These are phyloP conservation scores for Pezicula radicicola DNA, from an alignment of 2,329 filamentous ascomycete species.

Conservation along the genomic window DNA sequence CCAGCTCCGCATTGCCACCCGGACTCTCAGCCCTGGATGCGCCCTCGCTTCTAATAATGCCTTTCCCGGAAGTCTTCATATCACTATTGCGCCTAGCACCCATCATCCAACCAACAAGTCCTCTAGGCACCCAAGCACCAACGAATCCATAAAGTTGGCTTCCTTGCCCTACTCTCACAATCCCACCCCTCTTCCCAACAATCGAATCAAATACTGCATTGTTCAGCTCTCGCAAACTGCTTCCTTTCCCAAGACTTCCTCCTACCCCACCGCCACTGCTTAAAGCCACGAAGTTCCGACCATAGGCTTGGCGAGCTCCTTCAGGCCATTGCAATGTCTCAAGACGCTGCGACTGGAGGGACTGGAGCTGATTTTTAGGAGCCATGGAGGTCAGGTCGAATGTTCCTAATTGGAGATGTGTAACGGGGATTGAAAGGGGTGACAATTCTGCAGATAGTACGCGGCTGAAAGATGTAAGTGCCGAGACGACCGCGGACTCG, in stretches of 20 bases:
- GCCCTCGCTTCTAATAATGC: background rate
- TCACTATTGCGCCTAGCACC: slow-evolving; percentile 59
- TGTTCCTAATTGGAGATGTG: slow-evolving; percentile 86
- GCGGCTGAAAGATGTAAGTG: slow-evolving; percentile 80
- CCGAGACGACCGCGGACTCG: slow-evolving; percentile 81
- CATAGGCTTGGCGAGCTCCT: slow-evolving; percentile 57
- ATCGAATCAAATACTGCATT: slow-evolving; percentile 89
- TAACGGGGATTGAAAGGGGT: slow-evolving; percentile 73
- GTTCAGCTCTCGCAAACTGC: slow-evolving; percentile 75
- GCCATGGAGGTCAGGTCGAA: slow-evolving; percentile 77
- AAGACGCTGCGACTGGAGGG: slow-evolving; percentile 40
- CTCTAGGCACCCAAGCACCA: slow-evolving; percentile 73
- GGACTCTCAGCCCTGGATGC: slow-evolving; percentile 9
- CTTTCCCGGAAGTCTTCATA: background rate
- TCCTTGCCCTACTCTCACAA: slow-evolving; percentile 80
- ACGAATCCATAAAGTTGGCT: slow-evolving; percentile 83
- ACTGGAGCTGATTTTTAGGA: slow-evolving; percentile 37
- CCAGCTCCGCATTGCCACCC: slow-evolving; percentile 11
- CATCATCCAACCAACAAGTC: slow-evolving; percentile 91
- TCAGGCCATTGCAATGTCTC: slow-evolving; percentile 65
- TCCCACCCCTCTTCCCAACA: slow-evolving; percentile 52
- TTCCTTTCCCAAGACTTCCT: slow-evolving; percentile 40
- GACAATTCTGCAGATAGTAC: slow-evolving; percentile 77
- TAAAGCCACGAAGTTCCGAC: slow-evolving; percentile 57
- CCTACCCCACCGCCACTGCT: slow-evolving; percentile 43